Percentiles rank a stretch among this genome's conserved stretches.
Evolutionary conservation across 495 filamentous ascomycete species (phyloP).

Genomic region (Aspergillus asperescens): DNA sequence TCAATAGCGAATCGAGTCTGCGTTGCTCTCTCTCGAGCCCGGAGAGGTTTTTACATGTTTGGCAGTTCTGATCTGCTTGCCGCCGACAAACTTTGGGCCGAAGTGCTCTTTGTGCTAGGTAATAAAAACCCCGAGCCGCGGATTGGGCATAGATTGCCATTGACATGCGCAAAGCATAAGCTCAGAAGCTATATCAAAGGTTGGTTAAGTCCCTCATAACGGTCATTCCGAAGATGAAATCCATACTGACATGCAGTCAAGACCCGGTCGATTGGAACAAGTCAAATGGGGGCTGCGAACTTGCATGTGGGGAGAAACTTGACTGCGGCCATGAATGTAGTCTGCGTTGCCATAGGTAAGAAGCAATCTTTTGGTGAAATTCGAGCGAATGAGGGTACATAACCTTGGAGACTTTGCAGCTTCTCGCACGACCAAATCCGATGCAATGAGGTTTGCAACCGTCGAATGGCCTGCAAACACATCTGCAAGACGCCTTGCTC

Average conservation of each 20-base stretch:
- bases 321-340: constrained; percentile 39
- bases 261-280: constrained; percentile 46
- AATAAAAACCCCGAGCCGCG: constrained; percentile 15
- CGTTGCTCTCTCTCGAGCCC: constrained; percentile 85
- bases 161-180: constrained; percentile 39
- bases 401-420: constrained; percentile 11
- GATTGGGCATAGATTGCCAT: constrained; percentile 32
- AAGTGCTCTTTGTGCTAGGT: constrained; percentile 34
- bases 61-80: constrained; percentile 61
- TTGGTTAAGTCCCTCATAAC: not conserved
- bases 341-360: constrained; percentile 38
- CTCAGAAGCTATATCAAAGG: constrained; percentile 26
- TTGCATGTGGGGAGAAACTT: constrained; percentile 28
- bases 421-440: constrained; percentile 26
- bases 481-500: constrained; percentile 21
- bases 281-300: constrained; percentile 46
- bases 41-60: constrained; percentile 79
- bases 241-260: constrained; percentile 13
- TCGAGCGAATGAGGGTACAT: not conserved
- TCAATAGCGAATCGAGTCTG: constrained; percentile 73
- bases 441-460: constrained; percentile 28
- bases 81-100: constrained; percentile 31
- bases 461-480: constrained; percentile 30
- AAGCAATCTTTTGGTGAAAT: not conserved
- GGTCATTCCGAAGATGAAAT: not conserved